These are phyloP conservation scores for Macrocybe gigantea DNA, from an alignment of 768 basidiomycete species.

Conservation along the genomic window DNA sequence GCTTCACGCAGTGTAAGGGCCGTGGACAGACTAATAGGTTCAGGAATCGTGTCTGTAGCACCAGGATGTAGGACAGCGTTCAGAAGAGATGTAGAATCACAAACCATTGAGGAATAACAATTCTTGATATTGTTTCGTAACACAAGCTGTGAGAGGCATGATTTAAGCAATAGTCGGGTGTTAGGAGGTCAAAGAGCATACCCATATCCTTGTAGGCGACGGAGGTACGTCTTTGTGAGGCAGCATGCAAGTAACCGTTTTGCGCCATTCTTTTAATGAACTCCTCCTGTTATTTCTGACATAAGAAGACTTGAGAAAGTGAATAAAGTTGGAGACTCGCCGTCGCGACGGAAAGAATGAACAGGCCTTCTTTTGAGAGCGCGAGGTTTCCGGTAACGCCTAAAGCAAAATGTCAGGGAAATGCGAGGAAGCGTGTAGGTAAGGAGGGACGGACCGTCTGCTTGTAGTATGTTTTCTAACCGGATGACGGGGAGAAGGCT, in stretches of 20 bases:
- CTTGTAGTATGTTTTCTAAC: constrained; percentile 74
- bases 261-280: constrained; percentile 74
- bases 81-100: not conserved
- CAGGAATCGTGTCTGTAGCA: constrained; percentile 58
- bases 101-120: constrained; percentile 69
- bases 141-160: constrained; percentile 36
- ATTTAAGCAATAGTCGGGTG: not conserved
- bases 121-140: constrained; percentile 58
- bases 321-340: constrained; percentile 30
- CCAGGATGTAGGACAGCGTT: constrained; percentile 3
- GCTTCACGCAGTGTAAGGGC: constrained; percentile 52
- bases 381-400: constrained; percentile 57
- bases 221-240: constrained; percentile 46
- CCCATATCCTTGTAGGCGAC: constrained; percentile 75
- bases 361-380: constrained; percentile 72
- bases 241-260: constrained; percentile 64
- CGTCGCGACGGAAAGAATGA: constrained; percentile 70
- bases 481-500: constrained; percentile 60
- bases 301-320: constrained; percentile 3
- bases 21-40: constrained; percentile 49
- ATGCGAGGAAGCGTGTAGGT: not conserved
- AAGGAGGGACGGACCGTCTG: constrained; percentile 50
- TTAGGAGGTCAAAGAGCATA: constrained; percentile 26
- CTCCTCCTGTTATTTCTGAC: constrained; percentile 55
- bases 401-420: constrained; percentile 17